These are phyloP conservation scores for Phytopythium chamaehyphon DNA, from an alignment of 352 stramenopile genomes.

Conservation along the genomic window DNA sequence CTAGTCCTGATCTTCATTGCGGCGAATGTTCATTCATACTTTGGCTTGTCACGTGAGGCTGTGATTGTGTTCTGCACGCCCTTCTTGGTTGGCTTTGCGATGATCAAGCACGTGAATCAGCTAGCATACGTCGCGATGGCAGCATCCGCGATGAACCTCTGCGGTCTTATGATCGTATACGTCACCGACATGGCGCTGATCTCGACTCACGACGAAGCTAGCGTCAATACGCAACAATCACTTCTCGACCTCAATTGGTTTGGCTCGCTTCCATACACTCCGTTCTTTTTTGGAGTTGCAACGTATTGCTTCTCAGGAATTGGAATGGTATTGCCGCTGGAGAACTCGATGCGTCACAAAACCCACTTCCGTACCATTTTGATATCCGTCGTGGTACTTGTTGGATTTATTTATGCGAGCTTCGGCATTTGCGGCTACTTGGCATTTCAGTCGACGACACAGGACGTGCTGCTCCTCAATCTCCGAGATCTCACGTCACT, in stretches of 20 bases:
- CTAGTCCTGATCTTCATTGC: slow-evolving; percentile 90
- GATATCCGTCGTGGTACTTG: slow-evolving; percentile 61
- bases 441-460: slow-evolving; percentile 72
- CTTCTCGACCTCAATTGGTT: slow-evolving; percentile 46
- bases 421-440: slow-evolving; percentile 88
- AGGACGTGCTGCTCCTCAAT: slow-evolving; percentile 90
- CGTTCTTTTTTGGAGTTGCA: slow-evolving; percentile 88
- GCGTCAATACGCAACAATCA: not conserved
- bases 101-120: slow-evolving; percentile 85
- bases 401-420: slow-evolving; percentile 83
- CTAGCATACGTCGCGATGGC: slow-evolving; percentile 86
- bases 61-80: slow-evolving; percentile 55
- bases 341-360: slow-evolving; percentile 81
- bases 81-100: slow-evolving; percentile 65
- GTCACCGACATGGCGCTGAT: slow-evolving; percentile 78
- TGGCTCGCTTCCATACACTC: slow-evolving; percentile 49
- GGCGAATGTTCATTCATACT: slow-evolving; percentile 79
- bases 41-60: slow-evolving; percentile 41
- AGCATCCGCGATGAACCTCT: slow-evolving; percentile 87
- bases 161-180: slow-evolving; percentile 81
- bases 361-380: slow-evolving; percentile 72
- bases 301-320: slow-evolving; percentile 91
- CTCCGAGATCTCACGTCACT: slow-evolving; percentile 47
- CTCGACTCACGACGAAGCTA: not conserved
- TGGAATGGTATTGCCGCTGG: slow-evolving; percentile 85